Evolutionary conservation across 768 basidiomycete species (phyloP).

Genomic region (Filobasidium floriforme): DNA sequence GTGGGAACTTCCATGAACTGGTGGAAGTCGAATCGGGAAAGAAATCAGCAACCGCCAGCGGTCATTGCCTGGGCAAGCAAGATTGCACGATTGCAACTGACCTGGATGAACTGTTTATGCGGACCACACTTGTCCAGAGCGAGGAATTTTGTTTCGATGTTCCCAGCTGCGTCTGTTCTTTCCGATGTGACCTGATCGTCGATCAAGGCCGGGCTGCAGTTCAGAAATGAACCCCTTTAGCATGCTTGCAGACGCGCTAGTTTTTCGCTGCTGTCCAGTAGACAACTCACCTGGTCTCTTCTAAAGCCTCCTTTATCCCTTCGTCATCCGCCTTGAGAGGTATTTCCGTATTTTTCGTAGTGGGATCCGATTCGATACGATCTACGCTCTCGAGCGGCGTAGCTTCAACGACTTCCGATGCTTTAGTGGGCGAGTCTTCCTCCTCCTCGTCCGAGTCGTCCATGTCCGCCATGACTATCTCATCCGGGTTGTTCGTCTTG

Average conservation of each 20-base stretch:
- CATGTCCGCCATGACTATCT: conserved; percentile 21
- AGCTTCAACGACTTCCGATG: not conserved
- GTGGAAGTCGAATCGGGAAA: not conserved
- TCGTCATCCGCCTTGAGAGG: conserved; percentile 6
- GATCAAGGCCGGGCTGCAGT: no score
- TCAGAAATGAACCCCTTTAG: no score
- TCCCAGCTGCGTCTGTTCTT: conserved; percentile 10
- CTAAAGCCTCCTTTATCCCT: conserved; percentile 30
- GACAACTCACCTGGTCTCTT: conserved; percentile 22
- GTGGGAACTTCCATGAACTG: conserved; percentile 64
- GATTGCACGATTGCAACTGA: conserved; percentile 39
- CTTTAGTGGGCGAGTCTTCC: conserved; percentile 2
- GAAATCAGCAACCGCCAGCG: not conserved
- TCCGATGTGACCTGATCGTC: no score
- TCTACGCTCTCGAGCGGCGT: conserved; percentile 34
- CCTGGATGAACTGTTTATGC: conserved; percentile 71
- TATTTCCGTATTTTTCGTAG: conserved; percentile 17
- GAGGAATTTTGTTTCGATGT: conserved; percentile 62
- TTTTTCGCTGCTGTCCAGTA: no score
- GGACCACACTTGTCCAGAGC: conserved; percentile 83
- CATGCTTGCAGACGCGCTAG: no score
- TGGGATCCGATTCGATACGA: conserved; percentile 33
- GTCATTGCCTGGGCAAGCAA: no score
- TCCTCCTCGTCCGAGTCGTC: conserved; percentile 26
- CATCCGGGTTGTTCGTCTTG: conserved; percentile 19